Base-by-base conservation (phyloP, 768 basidiomycete species). In the Clavulina sp. region DNA sequence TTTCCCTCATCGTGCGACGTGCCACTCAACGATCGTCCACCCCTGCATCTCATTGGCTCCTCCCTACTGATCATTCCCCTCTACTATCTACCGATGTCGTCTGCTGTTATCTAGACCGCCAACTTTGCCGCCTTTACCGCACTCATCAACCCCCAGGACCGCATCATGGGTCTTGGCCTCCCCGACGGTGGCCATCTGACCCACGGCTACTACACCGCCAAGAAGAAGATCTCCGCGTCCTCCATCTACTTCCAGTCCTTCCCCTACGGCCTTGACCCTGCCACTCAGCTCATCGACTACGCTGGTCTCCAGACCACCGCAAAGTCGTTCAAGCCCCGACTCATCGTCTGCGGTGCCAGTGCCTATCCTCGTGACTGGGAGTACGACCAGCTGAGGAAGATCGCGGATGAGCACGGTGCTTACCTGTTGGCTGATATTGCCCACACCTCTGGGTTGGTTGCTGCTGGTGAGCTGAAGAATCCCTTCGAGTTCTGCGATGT, bases 171-270 rank as follows among this genome's bases (percentile, higher is more conserved):
- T 67, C 84, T 99, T 59, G 92, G 91, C 55, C 82, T 99, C 32
- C 89, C 93, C 13, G 92, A 97, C 63, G 93, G 93, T 64, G 93
- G 91, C 46, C 92, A 95, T 66, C 77, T 95, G 59, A 96, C 91
- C 31, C 93, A 96, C 64, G 93, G 93, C 29, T 93, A 93, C 73
- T 99, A 92, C 68, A 93, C 89, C 52, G 87, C 89, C 54, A 97
- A 97, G 73, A 95, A 96, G 75, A 97, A 99, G 70, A 97, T 99
- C 81, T 96, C 95, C 31, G 88, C 95, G 32, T 97, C 93, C 23
- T 97, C 95, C 19, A 96, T 99, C 70, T 97, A 97, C 73, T 99
- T 97, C 83, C 92, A 97, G 65, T 95, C 95, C 33, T 73, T 95
- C 63, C 93, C 95, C 43, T 99, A 97, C 60, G 78, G 74, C 46